Conservation (phyloP, 2,329 filamentous ascomycete species). For the Gnomoniopsis smithogilvyi region DNA sequence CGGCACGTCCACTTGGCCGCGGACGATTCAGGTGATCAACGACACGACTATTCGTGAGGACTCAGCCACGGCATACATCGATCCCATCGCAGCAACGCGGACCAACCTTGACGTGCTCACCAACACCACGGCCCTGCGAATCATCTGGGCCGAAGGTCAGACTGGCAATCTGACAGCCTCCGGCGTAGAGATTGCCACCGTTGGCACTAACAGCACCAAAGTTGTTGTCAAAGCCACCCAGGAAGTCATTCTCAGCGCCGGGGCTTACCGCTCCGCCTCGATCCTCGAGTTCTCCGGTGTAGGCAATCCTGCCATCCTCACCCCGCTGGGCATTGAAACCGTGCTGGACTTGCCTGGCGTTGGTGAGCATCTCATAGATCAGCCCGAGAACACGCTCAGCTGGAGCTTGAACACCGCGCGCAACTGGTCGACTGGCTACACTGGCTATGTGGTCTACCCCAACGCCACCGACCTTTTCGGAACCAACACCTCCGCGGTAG, state of each 20-base stretch:
- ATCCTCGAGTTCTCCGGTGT: slow-evolving; percentile 14
- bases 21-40: not conserved
- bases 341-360: slow-evolving; percentile 8
- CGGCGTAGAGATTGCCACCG: slow-evolving; percentile 5
- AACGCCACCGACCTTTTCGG: not conserved
- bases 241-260: slow-evolving; percentile 10
- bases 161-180: not conserved
- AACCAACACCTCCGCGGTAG: not conserved
- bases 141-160: not conserved
- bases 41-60: not conserved
- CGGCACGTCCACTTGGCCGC: not conserved
- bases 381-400: not conserved
- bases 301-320: slow-evolving; percentile 1
- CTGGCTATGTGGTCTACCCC: not conserved
- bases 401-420: not conserved
- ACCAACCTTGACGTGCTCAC: slow-evolving; percentile 9
- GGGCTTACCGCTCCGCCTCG: slow-evolving; percentile 5
- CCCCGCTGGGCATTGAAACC: slow-evolving; percentile 2
- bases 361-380: slow-evolving; percentile 13
- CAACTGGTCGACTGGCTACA: not conserved
- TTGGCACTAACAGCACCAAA: not conserved
- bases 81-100: not conserved
- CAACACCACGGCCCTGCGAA: slow-evolving; percentile 5
- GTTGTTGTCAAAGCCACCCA: slow-evolving; percentile 5
- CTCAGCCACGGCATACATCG: slow-evolving; percentile 10